phyloP scores from a whole-genome alignment of 148 eudicot genomes.

The Cornus kousa region DNA sequence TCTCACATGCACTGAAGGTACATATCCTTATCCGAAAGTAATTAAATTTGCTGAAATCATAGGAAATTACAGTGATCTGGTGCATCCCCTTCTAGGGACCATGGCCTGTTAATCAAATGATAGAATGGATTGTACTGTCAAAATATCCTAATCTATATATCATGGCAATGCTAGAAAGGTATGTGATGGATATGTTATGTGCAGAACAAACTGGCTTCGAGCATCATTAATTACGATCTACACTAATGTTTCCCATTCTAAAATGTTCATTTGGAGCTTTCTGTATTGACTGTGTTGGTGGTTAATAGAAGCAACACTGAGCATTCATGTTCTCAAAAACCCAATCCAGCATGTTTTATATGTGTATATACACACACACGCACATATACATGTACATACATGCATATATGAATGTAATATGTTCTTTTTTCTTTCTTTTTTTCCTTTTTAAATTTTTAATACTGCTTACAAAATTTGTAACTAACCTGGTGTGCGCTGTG shows the following conservation, averaged over 20 bases:
- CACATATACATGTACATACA: too few relatives aligned
- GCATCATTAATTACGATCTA: neutral
- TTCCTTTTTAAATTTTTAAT: too few relatives aligned
- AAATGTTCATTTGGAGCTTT: neutral
- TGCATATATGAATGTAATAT: too few relatives aligned
- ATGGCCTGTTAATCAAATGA: neutral
- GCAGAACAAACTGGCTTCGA: neutral
- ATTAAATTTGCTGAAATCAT: neutral
- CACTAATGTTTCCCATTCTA: neutral
- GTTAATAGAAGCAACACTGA: neutral
- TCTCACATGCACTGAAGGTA: conserved; percentile 95
- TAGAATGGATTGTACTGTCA: neutral
- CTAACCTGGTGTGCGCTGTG: too few relatives aligned
- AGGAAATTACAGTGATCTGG: neutral
- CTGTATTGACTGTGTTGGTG: neutral
- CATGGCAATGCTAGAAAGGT: neutral
- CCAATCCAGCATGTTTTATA: neutral
- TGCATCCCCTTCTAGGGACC: neutral
- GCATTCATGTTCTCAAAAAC: neutral
- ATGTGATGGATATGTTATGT: conserved; percentile 6
- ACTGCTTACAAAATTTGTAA: too few relatives aligned
- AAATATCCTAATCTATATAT: neutral
- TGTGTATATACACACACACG: too few relatives aligned
- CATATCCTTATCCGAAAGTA: neutral
- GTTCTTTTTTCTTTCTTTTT: too few relatives aligned